Conservation (phyloP, 768 basidiomycete genomes). For the Pseudohyphozyma bogoriensis region DNA sequence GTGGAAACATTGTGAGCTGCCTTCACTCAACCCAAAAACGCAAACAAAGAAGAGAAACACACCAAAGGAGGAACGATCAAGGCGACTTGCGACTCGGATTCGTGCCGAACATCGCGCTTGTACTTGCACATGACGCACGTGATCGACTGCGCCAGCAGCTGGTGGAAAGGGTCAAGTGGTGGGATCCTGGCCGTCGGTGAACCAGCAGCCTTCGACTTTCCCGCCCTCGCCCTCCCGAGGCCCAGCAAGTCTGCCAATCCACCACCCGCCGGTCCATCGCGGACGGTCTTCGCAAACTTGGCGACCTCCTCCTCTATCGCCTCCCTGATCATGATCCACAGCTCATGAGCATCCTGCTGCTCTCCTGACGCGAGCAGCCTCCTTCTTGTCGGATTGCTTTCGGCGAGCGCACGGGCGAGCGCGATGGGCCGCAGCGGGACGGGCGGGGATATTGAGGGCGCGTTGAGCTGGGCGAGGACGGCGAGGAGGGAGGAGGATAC, state of each 20-base stretch:
- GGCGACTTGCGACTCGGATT: constrained; percentile 77
- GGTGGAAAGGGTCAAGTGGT: constrained; percentile 82
- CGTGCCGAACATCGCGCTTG: too few species aligned
- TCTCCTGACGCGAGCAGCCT: constrained; percentile 48
- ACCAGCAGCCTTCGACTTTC: neutral
- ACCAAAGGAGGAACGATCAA: constrained; percentile 60
- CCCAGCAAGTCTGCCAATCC: neutral
- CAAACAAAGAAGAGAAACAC: constrained; percentile 36
- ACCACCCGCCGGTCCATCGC: constrained; percentile 8
- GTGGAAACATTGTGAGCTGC: neutral
- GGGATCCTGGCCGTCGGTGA: neutral
- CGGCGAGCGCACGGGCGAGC: constrained; percentile 26
- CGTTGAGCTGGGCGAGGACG: constrained; percentile 37
- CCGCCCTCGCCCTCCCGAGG: neutral
- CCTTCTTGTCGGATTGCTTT: constrained; percentile 7
- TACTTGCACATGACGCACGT: constrained; percentile 91
- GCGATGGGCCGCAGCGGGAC: constrained; percentile 18
- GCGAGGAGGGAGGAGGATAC: constrained; percentile 13
- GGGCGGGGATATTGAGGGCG: constrained; percentile 30
- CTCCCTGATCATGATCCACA: constrained; percentile 89
- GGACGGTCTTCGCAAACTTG: constrained; percentile 49
- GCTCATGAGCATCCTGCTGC: constrained; percentile 95
- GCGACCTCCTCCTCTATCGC: constrained; percentile 74
- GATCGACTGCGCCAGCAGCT: constrained; percentile 76
- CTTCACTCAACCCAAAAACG: neutral